Percentiles rank a stretch among this genome's conserved stretches.
Conservation (phyloP, 1,284 basidiomycete species). For the Cutaneotrichosporon mucoides region DNA sequence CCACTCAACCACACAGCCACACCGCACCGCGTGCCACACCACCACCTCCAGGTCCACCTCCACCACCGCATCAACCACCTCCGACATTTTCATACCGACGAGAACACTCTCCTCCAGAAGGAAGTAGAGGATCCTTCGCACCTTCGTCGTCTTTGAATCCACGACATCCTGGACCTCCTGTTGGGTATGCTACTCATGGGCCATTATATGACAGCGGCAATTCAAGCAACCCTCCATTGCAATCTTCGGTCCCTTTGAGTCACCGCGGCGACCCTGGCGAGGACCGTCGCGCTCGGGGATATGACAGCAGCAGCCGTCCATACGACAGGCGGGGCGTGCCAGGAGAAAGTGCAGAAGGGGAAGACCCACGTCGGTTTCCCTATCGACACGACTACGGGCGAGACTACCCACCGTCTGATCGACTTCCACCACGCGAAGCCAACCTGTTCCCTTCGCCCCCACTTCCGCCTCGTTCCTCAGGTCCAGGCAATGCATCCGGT, state of each 20-base stretch:
- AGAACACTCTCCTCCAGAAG: not conserved
- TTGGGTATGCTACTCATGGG: not conserved
- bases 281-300: not conserved
- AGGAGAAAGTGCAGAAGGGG: not conserved
- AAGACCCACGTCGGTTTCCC: not conserved
- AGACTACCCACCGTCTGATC: not conserved
- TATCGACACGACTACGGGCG: not conserved
- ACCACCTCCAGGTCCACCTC: not conserved
- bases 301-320: not conserved
- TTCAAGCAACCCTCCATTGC: not conserved
- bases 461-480: not conserved
- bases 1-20: not conserved
- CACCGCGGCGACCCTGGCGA: not conserved
- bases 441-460: not conserved
- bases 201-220: not conserved
- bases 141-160: too few species aligned
- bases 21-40: not conserved
- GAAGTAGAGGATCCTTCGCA: not conserved
- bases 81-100: not conserved
- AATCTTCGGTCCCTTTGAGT: not conserved
- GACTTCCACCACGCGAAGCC: not conserved
- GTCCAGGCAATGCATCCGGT: not conserved
- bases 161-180: not conserved
- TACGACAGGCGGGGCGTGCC: not conserved
- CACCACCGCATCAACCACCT: not conserved